phyloP scores from a whole-genome alignment of 2,329 filamentous ascomycete species.

The Calycina marina region DNA sequence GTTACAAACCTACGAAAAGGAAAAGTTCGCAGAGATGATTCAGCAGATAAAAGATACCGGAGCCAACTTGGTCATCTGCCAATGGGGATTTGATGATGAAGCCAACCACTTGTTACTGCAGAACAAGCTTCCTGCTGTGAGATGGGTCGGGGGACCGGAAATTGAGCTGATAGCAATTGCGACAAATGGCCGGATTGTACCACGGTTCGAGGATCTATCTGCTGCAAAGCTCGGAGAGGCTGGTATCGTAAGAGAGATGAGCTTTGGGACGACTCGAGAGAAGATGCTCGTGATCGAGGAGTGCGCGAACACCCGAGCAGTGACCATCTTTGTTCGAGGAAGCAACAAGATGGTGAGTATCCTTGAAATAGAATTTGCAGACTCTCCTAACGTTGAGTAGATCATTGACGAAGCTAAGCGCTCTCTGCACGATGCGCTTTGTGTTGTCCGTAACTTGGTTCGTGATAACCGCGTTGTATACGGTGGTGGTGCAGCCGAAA shows the following conservation, averaged over 20 bases:
- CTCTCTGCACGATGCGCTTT: slow-evolving; percentile 92
- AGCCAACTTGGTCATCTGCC: slow-evolving; percentile 94
- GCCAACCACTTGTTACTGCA: slow-evolving; percentile 94
- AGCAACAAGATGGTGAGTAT: slow-evolving; percentile 92
- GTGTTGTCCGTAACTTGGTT: slow-evolving; percentile 92
- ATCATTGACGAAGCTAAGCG: slow-evolving; percentile 99
- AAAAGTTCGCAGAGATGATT: slow-evolving; percentile 98
- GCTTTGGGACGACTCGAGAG: slow-evolving; percentile 91
- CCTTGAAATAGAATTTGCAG: slow-evolving; percentile 10
- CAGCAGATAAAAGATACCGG: slow-evolving; percentile 94
- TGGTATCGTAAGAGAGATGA: slow-evolving; percentile 85
- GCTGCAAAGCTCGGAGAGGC: slow-evolving; percentile 82
- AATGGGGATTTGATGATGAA: slow-evolving; percentile 99
- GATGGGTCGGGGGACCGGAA: slow-evolving; percentile 96
- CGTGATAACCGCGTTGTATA: slow-evolving; percentile 95
- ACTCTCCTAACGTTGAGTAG: slow-evolving; percentile 34
- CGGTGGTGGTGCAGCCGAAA: slow-evolving; percentile 89
- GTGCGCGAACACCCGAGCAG: slow-evolving; percentile 92
- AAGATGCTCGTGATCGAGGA: slow-evolving; percentile 99
- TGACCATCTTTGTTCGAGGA: slow-evolving; percentile 90
- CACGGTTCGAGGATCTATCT: slow-evolving; percentile 87
- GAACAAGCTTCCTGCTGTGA: slow-evolving; percentile 86
- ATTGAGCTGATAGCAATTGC: slow-evolving; percentile 98
- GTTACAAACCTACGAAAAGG: slow-evolving; percentile 85
- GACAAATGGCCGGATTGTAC: slow-evolving; percentile 94